These are phyloP conservation scores for Penicillium alfredii DNA, from an alignment of 495 filamentous ascomycete genomes.

Conservation along the genomic window DNA sequence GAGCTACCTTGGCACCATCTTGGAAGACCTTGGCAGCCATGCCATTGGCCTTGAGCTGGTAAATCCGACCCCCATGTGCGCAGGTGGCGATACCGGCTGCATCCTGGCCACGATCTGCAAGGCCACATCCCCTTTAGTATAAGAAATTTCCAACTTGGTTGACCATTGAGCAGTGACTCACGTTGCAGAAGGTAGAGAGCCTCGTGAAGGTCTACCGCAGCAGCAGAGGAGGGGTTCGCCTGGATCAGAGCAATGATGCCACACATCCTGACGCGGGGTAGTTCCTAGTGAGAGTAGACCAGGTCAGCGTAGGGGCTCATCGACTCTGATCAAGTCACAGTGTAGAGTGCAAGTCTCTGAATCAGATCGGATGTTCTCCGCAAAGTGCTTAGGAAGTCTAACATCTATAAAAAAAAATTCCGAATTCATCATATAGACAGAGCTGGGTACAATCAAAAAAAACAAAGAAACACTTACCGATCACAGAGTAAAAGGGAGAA, in stretches of 20 bases:
- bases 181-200: conserved; percentile 81
- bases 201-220: conserved; percentile 81
- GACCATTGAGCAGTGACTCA: conserved; percentile 23
- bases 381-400: conserved; percentile 46
- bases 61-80: conserved; percentile 70
- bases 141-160: too few relatives aligned
- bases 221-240: conserved; percentile 56
- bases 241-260: conserved; percentile 81
- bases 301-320: conserved; percentile 13
- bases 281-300: conserved; percentile 11
- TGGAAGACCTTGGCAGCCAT: conserved; percentile 85
- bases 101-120: conserved; percentile 70
- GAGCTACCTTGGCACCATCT: conserved; percentile 65
- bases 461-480: conserved; percentile 14
- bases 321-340: conserved; percentile 3
- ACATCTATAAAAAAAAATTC: conserved; percentile 45
- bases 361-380: conserved; percentile 42
- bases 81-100: conserved; percentile 82
- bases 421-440: conserved; percentile 40
- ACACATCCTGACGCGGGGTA: conserved; percentile 56
- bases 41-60: conserved; percentile 87
- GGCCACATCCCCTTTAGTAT: conserved; percentile 15
- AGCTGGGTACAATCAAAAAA: not conserved
- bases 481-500: conserved; percentile 6
- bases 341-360: conserved; percentile 1